A percentile compares a stretch with the other conserved stretches of the same genome.
These are phyloP conservation scores for Mortierella sp. DNA, from an alignment of 371 early-diverging fungal species.

Conservation along the genomic window DNA sequence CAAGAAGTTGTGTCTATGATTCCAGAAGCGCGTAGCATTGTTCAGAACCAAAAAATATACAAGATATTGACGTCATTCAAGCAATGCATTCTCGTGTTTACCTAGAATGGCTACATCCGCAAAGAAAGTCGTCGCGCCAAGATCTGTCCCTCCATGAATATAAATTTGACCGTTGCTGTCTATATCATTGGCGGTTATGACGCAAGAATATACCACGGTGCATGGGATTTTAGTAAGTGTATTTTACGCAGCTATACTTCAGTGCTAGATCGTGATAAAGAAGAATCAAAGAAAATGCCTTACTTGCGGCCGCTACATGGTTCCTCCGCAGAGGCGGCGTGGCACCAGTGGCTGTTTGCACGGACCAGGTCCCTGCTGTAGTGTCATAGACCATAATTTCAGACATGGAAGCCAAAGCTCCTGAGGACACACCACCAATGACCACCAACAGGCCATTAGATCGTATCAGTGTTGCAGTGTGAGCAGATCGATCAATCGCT, in stretches of 20 bases:
- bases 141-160: conserved; percentile 50
- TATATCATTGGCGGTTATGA: conserved; percentile 7
- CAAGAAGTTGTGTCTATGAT: conserved; percentile 49
- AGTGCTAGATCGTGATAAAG: background rate
- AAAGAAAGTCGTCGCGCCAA: conserved; percentile 35
- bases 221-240: background rate
- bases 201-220: conserved; percentile 8
- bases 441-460: conserved; percentile 45
- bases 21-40: background rate
- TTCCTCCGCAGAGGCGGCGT: conserved; percentile 42
- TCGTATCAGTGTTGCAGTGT: conserved; percentile 45
- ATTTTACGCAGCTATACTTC: background rate
- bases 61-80: background rate
- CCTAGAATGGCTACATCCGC: conserved; percentile 52
- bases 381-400: conserved; percentile 51
- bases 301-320: conserved; percentile 51
- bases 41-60: background rate
- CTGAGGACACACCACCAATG: conserved; percentile 45
- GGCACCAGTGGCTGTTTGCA: conserved; percentile 50
- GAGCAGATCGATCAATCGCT: conserved; percentile 21
- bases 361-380: conserved; percentile 39
- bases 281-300: background rate
- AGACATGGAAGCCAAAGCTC: conserved; percentile 37
- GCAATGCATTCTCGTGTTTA: conserved; percentile 13
- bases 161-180: conserved; percentile 45